Evolutionary conservation across 208 protist genomes (phyloP).

Genomic region (Trypanosomatidae sp.): DNA sequence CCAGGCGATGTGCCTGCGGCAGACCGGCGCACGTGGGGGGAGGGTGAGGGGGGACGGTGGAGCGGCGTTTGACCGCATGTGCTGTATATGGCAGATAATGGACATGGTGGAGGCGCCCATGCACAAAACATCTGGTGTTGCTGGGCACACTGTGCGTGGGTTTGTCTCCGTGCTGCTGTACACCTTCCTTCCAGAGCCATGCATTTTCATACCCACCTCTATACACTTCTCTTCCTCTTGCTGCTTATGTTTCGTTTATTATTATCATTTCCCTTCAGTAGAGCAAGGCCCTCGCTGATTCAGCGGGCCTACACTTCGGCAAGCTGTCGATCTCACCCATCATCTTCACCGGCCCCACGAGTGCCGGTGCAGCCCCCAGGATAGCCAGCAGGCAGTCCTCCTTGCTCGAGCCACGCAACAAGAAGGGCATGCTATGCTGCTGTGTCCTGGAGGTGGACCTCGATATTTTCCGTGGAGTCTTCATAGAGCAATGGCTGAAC

Average conservation of each 20-base stretch:
- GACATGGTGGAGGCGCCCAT: background rate
- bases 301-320: slow-evolving; percentile 1
- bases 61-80: too few species aligned
- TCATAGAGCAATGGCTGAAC: slow-evolving; percentile 45
- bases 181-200: background rate
- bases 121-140: background rate
- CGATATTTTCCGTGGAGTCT: slow-evolving; percentile 46
- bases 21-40: background rate
- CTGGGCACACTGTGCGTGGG: background rate
- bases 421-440: slow-evolving; percentile 32
- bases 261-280: background rate
- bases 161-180: background rate
- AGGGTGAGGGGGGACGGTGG: too few species aligned
- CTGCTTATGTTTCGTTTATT: background rate
- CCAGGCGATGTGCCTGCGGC: background rate
- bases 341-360: slow-evolving; percentile 23
- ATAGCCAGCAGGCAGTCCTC: slow-evolving; percentile 18
- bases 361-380: slow-evolving; percentile 12
- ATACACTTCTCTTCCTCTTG: background rate
- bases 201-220: background rate
- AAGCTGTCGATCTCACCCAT: slow-evolving; percentile 30
- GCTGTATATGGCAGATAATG: too few species aligned
- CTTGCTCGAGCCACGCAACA: slow-evolving; percentile 34
- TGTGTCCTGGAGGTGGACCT: slow-evolving; percentile 43
- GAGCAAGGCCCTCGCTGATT: slow-evolving; percentile 3